Evolutionary conservation across 371 early-diverging fungal species (phyloP).

Genomic region (Saksenaea vasiformis): DNA sequence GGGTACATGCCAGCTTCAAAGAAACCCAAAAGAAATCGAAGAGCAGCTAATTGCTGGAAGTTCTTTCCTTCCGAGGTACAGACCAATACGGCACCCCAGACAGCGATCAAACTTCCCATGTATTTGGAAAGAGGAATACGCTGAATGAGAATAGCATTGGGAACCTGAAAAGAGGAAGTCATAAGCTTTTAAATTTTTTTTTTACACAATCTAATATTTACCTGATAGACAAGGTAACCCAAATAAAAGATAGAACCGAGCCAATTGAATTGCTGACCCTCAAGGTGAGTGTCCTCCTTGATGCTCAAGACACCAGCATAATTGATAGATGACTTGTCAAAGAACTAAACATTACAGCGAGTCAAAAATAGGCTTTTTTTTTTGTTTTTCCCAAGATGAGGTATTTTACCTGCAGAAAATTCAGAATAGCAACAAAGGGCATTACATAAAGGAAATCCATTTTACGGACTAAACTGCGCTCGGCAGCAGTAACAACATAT

Average conservation of each 20-base stretch:
- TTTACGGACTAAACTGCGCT: conserved; percentile 23
- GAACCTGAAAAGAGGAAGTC: conserved; percentile 13
- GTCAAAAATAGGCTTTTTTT: background rate
- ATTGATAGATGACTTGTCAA: conserved; percentile 34
- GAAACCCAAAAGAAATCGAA: conserved; percentile 32
- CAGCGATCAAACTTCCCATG: conserved; percentile 23
- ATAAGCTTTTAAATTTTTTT: background rate
- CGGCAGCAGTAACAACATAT: conserved; percentile 15
- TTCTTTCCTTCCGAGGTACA: conserved; percentile 21
- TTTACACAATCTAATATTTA: conserved; percentile 6
- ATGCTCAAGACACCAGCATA: conserved; percentile 26
- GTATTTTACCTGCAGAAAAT: conserved; percentile 30
- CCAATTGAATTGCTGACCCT: conserved; percentile 22
- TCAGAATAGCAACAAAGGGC: conserved; percentile 32
- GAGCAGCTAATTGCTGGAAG: conserved; percentile 31
- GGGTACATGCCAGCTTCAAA: conserved; percentile 36
- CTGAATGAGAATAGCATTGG: conserved; percentile 34
- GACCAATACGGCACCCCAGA: conserved; percentile 32
- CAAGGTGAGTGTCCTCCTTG: conserved; percentile 17
- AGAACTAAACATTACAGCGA: conserved; percentile 18
- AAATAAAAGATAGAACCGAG: conserved; percentile 37
- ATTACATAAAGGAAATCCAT: conserved; percentile 33
- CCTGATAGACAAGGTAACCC: conserved; percentile 35
- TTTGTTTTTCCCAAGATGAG: conserved; percentile 7
- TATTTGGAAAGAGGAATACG: conserved; percentile 24